These are phyloP conservation scores for Pontederia crassipes DNA, from an alignment of 176 grass and related monocot species.

Conservation along the genomic window DNA sequence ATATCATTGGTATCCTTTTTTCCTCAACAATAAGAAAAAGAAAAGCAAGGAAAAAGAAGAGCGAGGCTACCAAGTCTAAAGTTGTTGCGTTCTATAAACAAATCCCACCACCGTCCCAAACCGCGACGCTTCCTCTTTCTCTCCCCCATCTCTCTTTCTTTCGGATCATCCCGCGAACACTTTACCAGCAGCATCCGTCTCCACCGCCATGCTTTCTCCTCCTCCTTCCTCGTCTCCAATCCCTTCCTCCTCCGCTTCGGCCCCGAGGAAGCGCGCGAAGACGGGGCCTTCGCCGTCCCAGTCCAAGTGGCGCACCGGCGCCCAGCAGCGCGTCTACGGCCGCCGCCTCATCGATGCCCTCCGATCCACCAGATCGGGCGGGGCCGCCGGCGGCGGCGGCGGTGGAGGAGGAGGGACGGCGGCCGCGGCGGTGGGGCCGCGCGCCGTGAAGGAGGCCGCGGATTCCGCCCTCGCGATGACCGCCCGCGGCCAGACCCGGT, in stretches of 20 bases:
- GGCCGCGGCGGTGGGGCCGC: slow-evolving; percentile 1
- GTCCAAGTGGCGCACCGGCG: slow-evolving; percentile 73
- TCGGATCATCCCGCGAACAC: too few relatives aligned
- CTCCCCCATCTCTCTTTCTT: too few relatives aligned
- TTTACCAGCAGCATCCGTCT: too few relatives aligned
- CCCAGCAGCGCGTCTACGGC: slow-evolving; percentile 67
- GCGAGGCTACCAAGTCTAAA: too few relatives aligned
- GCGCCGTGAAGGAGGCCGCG: slow-evolving; percentile 65
- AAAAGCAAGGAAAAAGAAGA: too few relatives aligned
- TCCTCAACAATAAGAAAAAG: too few relatives aligned
- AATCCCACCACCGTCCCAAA: too few relatives aligned
- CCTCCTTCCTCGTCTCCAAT: not conserved
- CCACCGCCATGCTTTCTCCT: not conserved
- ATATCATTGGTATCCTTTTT: too few relatives aligned
- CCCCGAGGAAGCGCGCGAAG: not conserved
- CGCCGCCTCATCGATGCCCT: slow-evolving; percentile 77
- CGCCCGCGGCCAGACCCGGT: slow-evolving; percentile 67
- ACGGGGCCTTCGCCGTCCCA: slow-evolving; percentile 2
- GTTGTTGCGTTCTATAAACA: too few relatives aligned
- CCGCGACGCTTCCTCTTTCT: too few relatives aligned
- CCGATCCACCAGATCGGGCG: slow-evolving; percentile 22
- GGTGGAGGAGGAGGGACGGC: not conserved
- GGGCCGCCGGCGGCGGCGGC: not conserved
- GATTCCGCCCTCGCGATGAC: slow-evolving; percentile 88
- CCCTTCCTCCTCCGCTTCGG: not conserved